Percentiles rank a stretch among this genome's conserved stretches.
Conservation (phyloP, 768 basidiomycete genomes). For the Russula sp. region DNA sequence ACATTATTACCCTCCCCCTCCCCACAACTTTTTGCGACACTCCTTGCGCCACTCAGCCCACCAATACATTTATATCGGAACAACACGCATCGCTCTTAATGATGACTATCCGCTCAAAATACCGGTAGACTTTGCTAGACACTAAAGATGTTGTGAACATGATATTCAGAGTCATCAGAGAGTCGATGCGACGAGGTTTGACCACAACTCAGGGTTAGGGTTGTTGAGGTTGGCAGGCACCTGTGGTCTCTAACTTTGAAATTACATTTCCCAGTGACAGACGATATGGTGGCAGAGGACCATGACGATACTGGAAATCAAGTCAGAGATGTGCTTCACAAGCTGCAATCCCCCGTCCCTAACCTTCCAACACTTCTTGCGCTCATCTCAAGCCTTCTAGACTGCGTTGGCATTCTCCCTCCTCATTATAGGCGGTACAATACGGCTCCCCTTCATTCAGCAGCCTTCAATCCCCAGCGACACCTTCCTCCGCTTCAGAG, state of each 20-base stretch:
- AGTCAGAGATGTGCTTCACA: slow-evolving; percentile 34
- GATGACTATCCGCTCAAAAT: background rate
- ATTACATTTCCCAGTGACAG: too few species aligned
- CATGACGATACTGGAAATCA: slow-evolving; percentile 23
- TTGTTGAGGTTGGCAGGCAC: too few species aligned
- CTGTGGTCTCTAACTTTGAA: too few species aligned
- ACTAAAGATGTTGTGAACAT: background rate
- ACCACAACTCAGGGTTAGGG: slow-evolving; percentile 2
- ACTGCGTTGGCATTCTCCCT: slow-evolving; percentile 55
- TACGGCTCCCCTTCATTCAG: slow-evolving; percentile 39
- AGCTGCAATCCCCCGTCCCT: slow-evolving; percentile 39
- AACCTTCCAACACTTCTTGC: slow-evolving; percentile 52
- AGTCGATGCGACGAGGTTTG: too few species aligned
- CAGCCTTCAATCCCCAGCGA: slow-evolving; percentile 37
- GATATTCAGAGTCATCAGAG: too few species aligned
- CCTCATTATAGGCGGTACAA: slow-evolving; percentile 51
- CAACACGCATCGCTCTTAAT: too few species aligned
- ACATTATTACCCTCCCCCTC: background rate
- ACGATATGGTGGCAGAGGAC: slow-evolving; percentile 16
- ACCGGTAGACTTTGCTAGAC: background rate
- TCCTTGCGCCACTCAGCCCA: background rate
- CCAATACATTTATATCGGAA: too few species aligned
- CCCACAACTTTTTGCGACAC: background rate
- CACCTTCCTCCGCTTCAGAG: slow-evolving; percentile 59
- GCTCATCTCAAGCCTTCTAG: slow-evolving; percentile 59